Conservation (phyloP, 148 eudicot species). For the Polygonum maritimum region DNA sequence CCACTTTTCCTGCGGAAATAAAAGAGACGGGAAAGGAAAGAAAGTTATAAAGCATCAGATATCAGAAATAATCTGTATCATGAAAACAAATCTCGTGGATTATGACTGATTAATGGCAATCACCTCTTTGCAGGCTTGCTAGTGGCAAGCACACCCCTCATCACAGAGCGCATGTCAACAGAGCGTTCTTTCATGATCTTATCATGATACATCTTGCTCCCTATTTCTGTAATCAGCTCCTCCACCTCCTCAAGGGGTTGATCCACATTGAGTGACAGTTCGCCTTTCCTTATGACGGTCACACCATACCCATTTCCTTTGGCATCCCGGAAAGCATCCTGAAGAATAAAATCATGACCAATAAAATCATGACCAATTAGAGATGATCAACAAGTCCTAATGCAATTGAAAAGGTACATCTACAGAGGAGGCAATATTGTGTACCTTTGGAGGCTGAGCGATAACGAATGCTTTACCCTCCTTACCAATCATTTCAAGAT, state of each 20-base stretch:
- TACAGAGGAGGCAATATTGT: background rate
- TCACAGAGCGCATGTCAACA: slow-evolving; percentile 52
- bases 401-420: background rate
- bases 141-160: slow-evolving; percentile 69
- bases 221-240: slow-evolving; percentile 62
- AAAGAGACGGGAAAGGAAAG: background rate
- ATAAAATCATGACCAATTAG: background rate
- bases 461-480: slow-evolving; percentile 80
- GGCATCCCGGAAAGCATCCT: slow-evolving; percentile 79
- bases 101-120: background rate
- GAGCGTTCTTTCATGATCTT: slow-evolving; percentile 59
- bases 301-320: slow-evolving; percentile 78
- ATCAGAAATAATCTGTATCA: background rate
- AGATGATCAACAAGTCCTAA: background rate
- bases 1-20: background rate
- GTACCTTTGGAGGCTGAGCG: slow-evolving; percentile 78
- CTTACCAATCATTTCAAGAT: slow-evolving; percentile 71
- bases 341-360: background rate
- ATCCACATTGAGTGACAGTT: slow-evolving; percentile 68
- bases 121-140: slow-evolving; percentile 56
- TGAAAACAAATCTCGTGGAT: background rate
- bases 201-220: slow-evolving; percentile 85
- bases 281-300: slow-evolving; percentile 75
- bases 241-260: slow-evolving; percentile 86
- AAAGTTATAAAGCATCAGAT: background rate